A percentile compares a stretch with the other conserved stretches of the same genome.
phyloP scores from a whole-genome alignment of 768 basidiomycete species.

The Hypsizygus marmoreus region DNA sequence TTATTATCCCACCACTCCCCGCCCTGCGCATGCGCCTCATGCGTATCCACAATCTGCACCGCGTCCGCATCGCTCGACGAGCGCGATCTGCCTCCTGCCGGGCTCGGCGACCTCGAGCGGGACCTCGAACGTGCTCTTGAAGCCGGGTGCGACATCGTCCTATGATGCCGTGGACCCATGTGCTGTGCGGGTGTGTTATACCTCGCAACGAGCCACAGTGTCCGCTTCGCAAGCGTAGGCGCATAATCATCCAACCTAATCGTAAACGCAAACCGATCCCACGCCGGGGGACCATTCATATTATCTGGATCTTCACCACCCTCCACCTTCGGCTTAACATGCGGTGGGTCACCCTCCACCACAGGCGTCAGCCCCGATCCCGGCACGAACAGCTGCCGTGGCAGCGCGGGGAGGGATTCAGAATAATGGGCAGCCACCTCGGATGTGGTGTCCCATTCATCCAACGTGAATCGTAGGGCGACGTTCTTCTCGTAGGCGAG shows the following conservation, averaged over 20 bases:
- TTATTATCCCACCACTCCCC: conserved; percentile 98
- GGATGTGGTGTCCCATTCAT: conserved; percentile 91
- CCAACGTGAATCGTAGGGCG: conserved; percentile 85
- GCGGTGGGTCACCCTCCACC: background rate
- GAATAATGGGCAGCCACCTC: conserved; percentile 69
- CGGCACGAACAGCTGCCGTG: conserved; percentile 11
- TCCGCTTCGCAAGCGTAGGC: conserved; percentile 46
- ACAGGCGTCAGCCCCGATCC: conserved; percentile 12
- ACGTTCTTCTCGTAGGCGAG: conserved; percentile 86
- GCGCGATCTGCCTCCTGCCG: conserved; percentile 10
- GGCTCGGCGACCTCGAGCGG: background rate
- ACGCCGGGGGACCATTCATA: conserved; percentile 32
- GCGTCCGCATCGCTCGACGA: conserved; percentile 7
- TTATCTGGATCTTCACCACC: background rate
- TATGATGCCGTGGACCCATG: background rate
- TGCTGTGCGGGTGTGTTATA: conserved; percentile 30
- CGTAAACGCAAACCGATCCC: conserved; percentile 63
- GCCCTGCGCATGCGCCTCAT: too few species aligned
- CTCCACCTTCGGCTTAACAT: background rate
- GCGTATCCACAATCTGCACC: conserved; percentile 29
- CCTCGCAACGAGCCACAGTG: conserved; percentile 63
- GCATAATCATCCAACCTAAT: conserved; percentile 76
- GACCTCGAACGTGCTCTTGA: background rate
- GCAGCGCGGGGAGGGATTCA: conserved; percentile 42
- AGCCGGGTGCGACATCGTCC: too few species aligned